Evolutionary conservation across 257 asterid genomes (phyloP), one percentile per base, ranked within the genome.

Genomic region (Eucommia ulmoides): DNA sequence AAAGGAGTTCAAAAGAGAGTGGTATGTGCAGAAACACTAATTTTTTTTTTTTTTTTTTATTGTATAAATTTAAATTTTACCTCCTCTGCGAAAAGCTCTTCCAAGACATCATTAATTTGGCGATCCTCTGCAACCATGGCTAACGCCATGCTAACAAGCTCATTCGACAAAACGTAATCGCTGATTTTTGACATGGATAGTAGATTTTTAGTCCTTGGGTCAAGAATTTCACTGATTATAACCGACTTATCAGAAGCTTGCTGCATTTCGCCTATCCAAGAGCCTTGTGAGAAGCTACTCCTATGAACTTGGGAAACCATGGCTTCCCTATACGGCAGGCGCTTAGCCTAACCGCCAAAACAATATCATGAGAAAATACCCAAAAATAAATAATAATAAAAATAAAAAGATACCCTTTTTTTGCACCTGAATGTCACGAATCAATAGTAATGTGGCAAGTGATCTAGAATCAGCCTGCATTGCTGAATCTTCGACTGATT

Each of bases 201-300:
- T 35, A 85, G 65, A 56, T 85, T 85, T 59, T 85, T 85, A 23
- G 96, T 85, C 77, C 96, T 82, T 17, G 96, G 96, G 65, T 85
- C 96, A 38, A 85, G 81, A 66, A 85, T 85, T 79, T 85, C 96
- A 60, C 96, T 85, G 61, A 85, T 85, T 63, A 85, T 85, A 60
- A 85, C 96, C 18, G 96, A 82, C 45, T 82, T 73, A 57, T 77
- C 83, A 0, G 96, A 85, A 62, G 96, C 96, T 79, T 82, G 88
- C 72, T 85, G 96, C 96, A 85, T 85, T 70, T 85, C 96, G 52
- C 93, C 96, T 19, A 83, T 85, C 96, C 96, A 85, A 20, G 96
- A 82, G 58, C 96, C 94, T 60, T 77, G 96, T 1, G 85, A 79
- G 73, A 80, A 70, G 76, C 84, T 74, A 69, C 76, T 73, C 63